Percentiles rank a stretch among this genome's conserved stretches.
Conservation (phyloP, 306 rosid species). For the Acacia acuminata region DNA sequence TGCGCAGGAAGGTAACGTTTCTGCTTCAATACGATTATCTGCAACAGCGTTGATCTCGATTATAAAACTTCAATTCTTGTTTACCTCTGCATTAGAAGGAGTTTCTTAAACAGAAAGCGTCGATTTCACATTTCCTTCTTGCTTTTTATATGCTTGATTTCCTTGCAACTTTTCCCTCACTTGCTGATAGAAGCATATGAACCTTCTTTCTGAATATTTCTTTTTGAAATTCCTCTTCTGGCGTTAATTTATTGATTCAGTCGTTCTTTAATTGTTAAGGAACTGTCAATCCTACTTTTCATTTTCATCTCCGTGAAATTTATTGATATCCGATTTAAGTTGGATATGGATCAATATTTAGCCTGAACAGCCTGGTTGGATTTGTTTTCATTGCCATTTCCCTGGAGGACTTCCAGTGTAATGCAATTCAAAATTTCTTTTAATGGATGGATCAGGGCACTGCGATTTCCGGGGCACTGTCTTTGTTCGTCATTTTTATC, state of each 20-base stretch:
- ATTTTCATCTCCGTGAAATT: constrained; percentile 1
- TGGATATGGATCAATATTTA: constrained; percentile 9
- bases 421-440: not conserved
- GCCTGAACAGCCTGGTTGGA: not conserved
- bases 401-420: not conserved
- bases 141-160: not conserved
- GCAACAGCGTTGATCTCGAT: not conserved
- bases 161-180: not conserved
- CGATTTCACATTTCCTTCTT: constrained; percentile 25
- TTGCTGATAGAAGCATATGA: not conserved
- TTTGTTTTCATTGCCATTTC: not conserved
- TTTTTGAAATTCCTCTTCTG: not conserved
- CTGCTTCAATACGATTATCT: not conserved
- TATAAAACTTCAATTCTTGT: not conserved
- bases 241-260: constrained; percentile 3
- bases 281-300: not conserved
- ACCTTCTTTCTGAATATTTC: not conserved
- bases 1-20: constrained; percentile 45
- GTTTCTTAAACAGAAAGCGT: not conserved
- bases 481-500: not conserved
- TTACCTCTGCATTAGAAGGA: not conserved
- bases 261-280: not conserved
- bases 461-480: not conserved
- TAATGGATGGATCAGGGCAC: not conserved
- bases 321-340: not conserved